Evolutionary conservation across 192 early-diverging fungal genomes (phyloP).

Genomic region (Mortierella antarctica): DNA sequence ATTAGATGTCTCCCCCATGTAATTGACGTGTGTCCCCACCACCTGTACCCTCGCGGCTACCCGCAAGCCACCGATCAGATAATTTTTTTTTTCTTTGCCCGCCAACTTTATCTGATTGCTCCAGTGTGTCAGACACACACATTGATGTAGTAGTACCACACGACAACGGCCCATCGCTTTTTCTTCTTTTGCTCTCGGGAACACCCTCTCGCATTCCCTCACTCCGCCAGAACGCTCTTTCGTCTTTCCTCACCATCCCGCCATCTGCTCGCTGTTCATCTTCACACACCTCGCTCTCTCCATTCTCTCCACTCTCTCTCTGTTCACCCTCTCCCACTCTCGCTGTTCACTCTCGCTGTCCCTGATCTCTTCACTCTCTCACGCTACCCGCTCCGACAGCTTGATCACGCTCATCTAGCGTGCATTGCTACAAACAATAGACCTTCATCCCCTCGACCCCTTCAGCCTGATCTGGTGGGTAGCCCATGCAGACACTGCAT

Average conservation of each 20-base stretch:
- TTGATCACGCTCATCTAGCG: background rate
- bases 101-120: no score
- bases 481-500: background rate
- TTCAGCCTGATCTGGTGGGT: background rate
- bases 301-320: background rate
- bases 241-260: background rate
- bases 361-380: background rate
- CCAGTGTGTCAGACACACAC: background rate
- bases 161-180: background rate
- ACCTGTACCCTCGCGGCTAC: no score
- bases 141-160: background rate
- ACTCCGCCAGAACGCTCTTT: no score
- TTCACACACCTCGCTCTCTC: background rate
- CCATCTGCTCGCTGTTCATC: no score
- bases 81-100: no score
- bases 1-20: no score
- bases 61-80: no score
- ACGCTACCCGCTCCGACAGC: background rate
- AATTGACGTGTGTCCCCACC: no score
- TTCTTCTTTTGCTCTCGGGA: background rate
- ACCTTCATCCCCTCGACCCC: background rate
- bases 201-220: background rate
- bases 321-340: conserved; percentile 9
- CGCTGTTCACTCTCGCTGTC: conserved; percentile 5
- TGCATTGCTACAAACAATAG: no score